Base-by-base conservation (phyloP, 2,329 filamentous ascomycete species). In the Dichotomopilus funicola region DNA sequence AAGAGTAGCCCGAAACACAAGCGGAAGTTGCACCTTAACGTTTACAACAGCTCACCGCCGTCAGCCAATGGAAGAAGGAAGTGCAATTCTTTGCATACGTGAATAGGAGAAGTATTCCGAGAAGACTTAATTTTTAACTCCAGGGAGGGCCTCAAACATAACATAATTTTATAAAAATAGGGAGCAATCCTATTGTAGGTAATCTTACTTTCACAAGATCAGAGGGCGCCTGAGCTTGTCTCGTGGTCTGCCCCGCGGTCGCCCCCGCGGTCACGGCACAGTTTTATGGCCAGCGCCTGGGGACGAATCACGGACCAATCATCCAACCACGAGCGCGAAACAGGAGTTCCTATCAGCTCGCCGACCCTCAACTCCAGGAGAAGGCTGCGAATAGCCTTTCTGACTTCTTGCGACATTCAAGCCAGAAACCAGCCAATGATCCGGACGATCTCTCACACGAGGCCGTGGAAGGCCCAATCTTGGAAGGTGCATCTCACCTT, bases 251-350 rank as follows among this genome's bases (percentile, higher is more conserved):
- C 19, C 19, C 19, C 19, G 19, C 19, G 19, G 19, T 27, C 19
- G 19, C 19, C 19, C 36, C 3, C 35, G 13, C 31, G 36, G 5
- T 11, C 36, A 33, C 34, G 11, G 44, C 19, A n/a, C 48, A 31
- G 35, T 46, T 13, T 12, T 5, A 35, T 47, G 47, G 40, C 47
- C 51, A 33, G 33, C 4, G 2, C 43, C 8, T 12, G 12, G 12
- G 34, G 44, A 49, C 56, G 44, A 62, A 62, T 63, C 56, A 61
- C 51, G 50, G 49, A 44, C 60, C 63, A 61, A 54, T 54, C 55
- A 59, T 57, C 50, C 48, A 51, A 34, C 55, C 63, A 64, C 63
- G 62, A 57, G 63, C 50, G 34, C 43, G 34, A 42, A 43, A 27
- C 42, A 19, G 19, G 46, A 49, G 50, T 56, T 54, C 49, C 45